Evolutionary conservation across 371 early-diverging fungal genomes (phyloP).

Genomic region (Actinomucor elegans): DNA sequence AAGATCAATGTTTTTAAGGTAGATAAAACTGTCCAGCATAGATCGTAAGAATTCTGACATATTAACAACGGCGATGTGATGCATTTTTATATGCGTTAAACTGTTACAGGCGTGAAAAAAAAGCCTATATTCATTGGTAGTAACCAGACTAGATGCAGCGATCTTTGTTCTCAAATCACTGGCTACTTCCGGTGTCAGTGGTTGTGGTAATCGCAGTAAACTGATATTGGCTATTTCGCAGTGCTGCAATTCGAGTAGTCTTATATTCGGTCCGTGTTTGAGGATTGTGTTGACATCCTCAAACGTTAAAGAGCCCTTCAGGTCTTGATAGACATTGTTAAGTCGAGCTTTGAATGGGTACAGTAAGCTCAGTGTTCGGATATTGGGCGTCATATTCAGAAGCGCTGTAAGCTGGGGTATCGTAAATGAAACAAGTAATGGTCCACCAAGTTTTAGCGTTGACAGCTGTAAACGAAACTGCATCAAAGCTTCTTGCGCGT

Average conservation of each 20-base stretch:
- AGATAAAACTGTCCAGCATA: too few species aligned
- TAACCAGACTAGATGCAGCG: too few species aligned
- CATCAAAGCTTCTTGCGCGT: neutral
- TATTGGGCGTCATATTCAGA: neutral
- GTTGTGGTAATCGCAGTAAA: too few species aligned
- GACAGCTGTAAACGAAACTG: neutral
- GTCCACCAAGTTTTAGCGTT: neutral
- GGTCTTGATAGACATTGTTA: neutral
- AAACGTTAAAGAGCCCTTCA: neutral
- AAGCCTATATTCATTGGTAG: too few species aligned
- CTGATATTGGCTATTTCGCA: neutral
- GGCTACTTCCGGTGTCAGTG: too few species aligned
- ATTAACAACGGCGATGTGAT: too few species aligned
- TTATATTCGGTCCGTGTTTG: neutral
- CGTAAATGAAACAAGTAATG: neutral
- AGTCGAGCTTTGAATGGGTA: neutral
- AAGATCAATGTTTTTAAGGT: too few species aligned
- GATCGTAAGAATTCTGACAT: too few species aligned
- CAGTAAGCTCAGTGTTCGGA: neutral
- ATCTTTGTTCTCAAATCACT: too few species aligned
- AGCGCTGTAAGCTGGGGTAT: neutral
- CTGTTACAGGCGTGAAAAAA: too few species aligned
- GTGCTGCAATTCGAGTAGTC: neutral
- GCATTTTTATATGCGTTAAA: too few species aligned
- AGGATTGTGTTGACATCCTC: neutral